These are phyloP conservation scores for Xerocomus nothofagi DNA, from an alignment of 1,284 basidiomycete species.

Conservation along the genomic window DNA sequence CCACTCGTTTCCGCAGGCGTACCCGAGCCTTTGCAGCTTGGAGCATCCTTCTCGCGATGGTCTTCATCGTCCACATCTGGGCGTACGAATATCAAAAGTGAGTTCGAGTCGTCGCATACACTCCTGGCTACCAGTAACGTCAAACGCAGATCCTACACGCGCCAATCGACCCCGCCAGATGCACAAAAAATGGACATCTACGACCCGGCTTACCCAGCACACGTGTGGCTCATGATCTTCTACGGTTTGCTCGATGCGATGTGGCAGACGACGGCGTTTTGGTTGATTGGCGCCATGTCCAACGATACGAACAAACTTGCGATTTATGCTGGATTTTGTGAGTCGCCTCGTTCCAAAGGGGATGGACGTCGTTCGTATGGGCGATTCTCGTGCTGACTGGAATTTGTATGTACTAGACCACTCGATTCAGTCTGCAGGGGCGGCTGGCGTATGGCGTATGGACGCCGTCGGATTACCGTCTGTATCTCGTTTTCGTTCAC, in stretches of 20 bases:
- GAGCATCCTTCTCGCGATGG: conserved; percentile 44
- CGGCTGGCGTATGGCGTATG: conserved; percentile 39
- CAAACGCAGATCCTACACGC: conserved; percentile 17
- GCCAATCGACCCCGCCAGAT: conserved; percentile 3
- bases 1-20: conserved; percentile 40
- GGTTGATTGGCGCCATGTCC: conserved; percentile 42
- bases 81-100: conserved; percentile 53
- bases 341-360: conserved; percentile 4
- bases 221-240: conserved; percentile 40
- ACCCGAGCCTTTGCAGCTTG: conserved; percentile 50
- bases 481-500: conserved; percentile 1
- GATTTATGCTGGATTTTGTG: conserved; percentile 42
- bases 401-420: conserved; percentile 27
- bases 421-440: conserved; percentile 37
- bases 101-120: conserved; percentile 9
- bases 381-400: background rate
- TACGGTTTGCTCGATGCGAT: conserved; percentile 42
- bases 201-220: conserved; percentile 32
- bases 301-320: conserved; percentile 42
- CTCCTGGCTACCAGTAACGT: background rate
- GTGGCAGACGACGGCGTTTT: conserved; percentile 43
- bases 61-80: conserved; percentile 51
- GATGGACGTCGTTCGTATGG: background rate
- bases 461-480: conserved; percentile 32
- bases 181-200: conserved; percentile 30